phyloP scores from a whole-genome alignment of 1,284 basidiomycete species.

The Somion occarium region DNA sequence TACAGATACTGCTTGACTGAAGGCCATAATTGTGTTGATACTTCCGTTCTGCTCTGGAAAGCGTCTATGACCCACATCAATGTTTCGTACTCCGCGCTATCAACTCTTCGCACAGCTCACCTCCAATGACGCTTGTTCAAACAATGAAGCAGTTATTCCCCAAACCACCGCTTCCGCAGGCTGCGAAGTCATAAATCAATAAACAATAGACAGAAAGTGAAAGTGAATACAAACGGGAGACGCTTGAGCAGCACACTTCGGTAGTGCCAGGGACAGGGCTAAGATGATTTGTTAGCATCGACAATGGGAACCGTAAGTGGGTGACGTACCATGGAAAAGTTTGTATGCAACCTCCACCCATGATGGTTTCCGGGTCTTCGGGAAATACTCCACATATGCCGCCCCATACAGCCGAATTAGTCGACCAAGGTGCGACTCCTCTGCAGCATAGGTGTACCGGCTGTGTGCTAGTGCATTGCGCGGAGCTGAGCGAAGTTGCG shows the following conservation, averaged over 20 bases:
- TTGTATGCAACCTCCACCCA: constrained; percentile 9
- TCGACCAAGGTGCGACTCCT: constrained; percentile 9
- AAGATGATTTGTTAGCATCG: background rate
- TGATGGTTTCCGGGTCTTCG: constrained; percentile 8
- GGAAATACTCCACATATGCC: constrained; percentile 12
- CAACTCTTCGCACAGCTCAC: background rate
- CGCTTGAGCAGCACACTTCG: constrained; percentile 5
- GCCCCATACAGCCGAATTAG: constrained; percentile 12
- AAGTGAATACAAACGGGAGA: background rate
- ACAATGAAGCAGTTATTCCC: constrained; percentile 2
- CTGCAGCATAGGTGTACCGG: constrained; percentile 12
- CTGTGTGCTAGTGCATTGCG: constrained; percentile 4
- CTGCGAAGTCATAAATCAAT: background rate
- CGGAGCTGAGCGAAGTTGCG: background rate
- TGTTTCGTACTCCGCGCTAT: background rate
- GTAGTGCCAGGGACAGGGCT: background rate
- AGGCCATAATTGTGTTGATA: background rate
- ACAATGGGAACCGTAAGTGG: background rate
- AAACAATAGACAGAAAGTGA: background rate
- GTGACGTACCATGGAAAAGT: constrained; percentile 10
- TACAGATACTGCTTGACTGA: background rate
- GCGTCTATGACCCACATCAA: too few species aligned
- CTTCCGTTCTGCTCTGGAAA: too few species aligned
- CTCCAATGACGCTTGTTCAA: background rate
- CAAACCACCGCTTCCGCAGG: constrained; percentile 1